Conservation (phyloP, 345 rosid species). For the Moringa oleifera region DNA sequence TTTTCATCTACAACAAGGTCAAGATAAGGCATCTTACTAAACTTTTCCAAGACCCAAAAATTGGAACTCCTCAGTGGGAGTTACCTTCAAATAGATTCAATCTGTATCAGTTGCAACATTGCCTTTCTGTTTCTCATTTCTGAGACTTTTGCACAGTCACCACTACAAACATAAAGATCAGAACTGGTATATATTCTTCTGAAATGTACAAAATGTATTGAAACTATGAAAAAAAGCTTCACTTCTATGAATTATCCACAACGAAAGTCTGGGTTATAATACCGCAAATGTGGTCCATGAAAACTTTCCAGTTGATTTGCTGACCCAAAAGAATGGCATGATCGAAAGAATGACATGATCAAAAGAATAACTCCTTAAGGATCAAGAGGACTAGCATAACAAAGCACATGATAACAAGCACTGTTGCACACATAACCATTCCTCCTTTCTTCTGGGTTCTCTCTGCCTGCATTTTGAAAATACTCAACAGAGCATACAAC, state of each 20-base stretch:
- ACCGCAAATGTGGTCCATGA: background rate
- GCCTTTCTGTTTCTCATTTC: too few species aligned
- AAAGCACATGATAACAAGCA: slow-evolving; percentile 76
- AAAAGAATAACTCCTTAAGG: slow-evolving; percentile 60
- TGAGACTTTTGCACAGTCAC: too few species aligned
- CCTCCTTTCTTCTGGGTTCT: slow-evolving; percentile 81
- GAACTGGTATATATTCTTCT: too few species aligned
- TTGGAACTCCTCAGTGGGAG: too few species aligned
- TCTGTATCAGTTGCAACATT: too few species aligned
- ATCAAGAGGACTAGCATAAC: slow-evolving; percentile 79
- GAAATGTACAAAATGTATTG: too few species aligned
- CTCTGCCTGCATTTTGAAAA: slow-evolving; percentile 61
- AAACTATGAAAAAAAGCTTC: too few species aligned
- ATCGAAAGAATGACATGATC: slow-evolving; percentile 14
- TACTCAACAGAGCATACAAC: background rate
- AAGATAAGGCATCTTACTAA: too few species aligned
- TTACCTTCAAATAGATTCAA: too few species aligned
- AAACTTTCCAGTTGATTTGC: background rate
- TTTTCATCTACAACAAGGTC: too few species aligned
- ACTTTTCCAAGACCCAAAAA: too few species aligned
- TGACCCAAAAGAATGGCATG: background rate
- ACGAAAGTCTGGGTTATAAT: background rate
- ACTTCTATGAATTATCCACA: background rate
- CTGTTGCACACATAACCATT: slow-evolving; percentile 85
- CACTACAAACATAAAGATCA: too few species aligned